Conservation (phyloP, 2,329 filamentous ascomycete genomes). For the Hortaea sp. region DNA sequence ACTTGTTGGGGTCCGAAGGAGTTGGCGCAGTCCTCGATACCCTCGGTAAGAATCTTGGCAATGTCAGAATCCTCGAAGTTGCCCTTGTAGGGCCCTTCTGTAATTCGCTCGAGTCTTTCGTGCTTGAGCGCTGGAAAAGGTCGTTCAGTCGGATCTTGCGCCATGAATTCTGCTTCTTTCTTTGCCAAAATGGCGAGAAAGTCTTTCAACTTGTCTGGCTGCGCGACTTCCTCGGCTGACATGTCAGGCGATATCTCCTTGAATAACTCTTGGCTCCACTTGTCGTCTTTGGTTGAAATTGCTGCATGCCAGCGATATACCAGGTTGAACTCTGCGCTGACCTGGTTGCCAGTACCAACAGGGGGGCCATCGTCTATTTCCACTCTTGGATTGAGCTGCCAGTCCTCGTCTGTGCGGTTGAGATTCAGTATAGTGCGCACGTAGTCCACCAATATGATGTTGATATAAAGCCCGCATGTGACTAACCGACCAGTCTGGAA, state of each 20-base stretch:
- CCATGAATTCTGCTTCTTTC: slow-evolving; percentile 19
- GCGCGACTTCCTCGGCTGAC: slow-evolving; percentile 12
- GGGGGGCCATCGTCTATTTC: slow-evolving; percentile 28
- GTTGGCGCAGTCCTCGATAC: slow-evolving; percentile 53
- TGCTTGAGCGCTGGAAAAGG: slow-evolving; percentile 24
- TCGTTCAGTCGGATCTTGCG: slow-evolving; percentile 21
- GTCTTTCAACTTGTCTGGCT: slow-evolving; percentile 18
- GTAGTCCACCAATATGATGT: slow-evolving; percentile 45
- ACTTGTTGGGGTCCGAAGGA: slow-evolving; percentile 51
- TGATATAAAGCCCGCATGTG: slow-evolving; percentile 44
- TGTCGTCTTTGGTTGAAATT: slow-evolving; percentile 35
- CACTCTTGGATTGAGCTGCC: slow-evolving; percentile 35
- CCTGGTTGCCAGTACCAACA: slow-evolving; percentile 40
- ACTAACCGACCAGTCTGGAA: slow-evolving; percentile 44
- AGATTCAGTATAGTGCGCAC: slow-evolving; percentile 44
- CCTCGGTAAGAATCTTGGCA: slow-evolving; percentile 43
- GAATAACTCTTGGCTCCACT: slow-evolving; percentile 34
- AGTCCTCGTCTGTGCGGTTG: slow-evolving; percentile 33
- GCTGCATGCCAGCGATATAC: slow-evolving; percentile 43
- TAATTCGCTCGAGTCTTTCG: slow-evolving; percentile 20
- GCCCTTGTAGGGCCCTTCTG: slow-evolving; percentile 33
- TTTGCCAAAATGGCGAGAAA: slow-evolving; percentile 21
- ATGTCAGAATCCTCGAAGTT: slow-evolving; percentile 50
- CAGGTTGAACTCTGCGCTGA: slow-evolving; percentile 44
- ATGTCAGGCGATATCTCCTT: slow-evolving; percentile 19